phyloP scores from a whole-genome alignment of 164 flowering plant genomes.

The Nelumbo lutea region DNA sequence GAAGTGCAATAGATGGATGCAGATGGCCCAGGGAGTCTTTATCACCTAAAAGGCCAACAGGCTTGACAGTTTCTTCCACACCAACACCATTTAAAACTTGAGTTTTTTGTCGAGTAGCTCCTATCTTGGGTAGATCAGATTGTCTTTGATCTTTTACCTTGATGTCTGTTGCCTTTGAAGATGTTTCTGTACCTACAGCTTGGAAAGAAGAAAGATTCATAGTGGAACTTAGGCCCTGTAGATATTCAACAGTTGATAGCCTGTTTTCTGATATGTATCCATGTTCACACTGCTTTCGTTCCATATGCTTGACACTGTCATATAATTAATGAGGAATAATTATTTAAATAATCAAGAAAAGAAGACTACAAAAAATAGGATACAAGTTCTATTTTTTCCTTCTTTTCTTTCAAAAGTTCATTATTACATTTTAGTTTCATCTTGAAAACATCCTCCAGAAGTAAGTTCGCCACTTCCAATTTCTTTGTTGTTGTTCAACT shows the following conservation, averaged over 20 bases:
- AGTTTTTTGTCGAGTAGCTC: conserved; percentile 5
- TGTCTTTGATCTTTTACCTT: conserved; percentile 7
- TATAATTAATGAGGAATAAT: conserved; percentile 5
- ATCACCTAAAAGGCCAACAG: conserved; percentile 1
- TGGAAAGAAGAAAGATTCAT: conserved; percentile 5
- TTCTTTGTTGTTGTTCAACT: conserved; percentile 4
- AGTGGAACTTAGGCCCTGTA: background rate
- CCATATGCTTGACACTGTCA: conserved; percentile 13
- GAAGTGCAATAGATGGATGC: conserved; percentile 22
- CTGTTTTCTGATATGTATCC: conserved; percentile 4
- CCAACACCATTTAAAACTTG: conserved; percentile 4
- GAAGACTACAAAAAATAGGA: background rate
- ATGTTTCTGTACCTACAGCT: conserved; percentile 1
- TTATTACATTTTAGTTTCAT: background rate
- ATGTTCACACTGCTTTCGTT: background rate
- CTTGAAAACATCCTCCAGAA: conserved; percentile 2
- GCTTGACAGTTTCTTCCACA: conserved; percentile 5
- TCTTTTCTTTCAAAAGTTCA: conserved; percentile 8
- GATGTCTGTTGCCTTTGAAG: conserved; percentile 3
- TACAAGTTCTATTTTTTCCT: conserved; percentile 11
- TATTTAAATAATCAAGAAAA: background rate
- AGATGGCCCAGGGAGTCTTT: conserved; percentile 5
- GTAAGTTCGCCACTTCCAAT: background rate
- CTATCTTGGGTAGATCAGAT: background rate
- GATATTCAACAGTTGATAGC: conserved; percentile 7